A percentile compares a stretch with the other conserved stretches of the same genome.
Conservation (phyloP, 176 grass and related monocot genomes). For the Paspalum notatum region DNA sequence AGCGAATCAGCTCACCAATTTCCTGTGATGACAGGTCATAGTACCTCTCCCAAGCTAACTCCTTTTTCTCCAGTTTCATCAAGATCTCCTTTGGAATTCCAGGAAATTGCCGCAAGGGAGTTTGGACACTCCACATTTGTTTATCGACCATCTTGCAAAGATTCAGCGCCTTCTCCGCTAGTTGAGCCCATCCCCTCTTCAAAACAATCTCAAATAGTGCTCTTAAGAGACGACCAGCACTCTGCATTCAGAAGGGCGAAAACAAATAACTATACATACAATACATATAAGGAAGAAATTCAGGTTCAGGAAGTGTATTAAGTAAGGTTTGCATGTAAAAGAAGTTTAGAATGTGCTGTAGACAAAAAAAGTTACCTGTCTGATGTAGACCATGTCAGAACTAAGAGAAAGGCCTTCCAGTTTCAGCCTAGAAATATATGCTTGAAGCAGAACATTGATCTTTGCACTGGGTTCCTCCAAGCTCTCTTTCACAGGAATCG, state of each 20-base stretch:
- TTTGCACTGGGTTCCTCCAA: constrained; percentile 97
- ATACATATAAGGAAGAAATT: constrained; percentile 29
- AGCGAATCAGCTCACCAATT: constrained; percentile 92
- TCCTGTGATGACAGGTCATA: constrained; percentile 92
- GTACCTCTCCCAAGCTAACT: constrained; percentile 92
- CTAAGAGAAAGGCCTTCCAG: constrained; percentile 88
- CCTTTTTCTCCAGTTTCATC: constrained; percentile 97
- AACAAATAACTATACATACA: constrained; percentile 35
- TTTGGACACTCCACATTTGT: constrained; percentile 97
- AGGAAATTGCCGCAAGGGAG: constrained; percentile 81
- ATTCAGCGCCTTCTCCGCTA: constrained; percentile 92
- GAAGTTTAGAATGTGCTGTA: neutral
- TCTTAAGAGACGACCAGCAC: constrained; percentile 81
- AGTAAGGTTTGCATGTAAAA: constrained; percentile 23
- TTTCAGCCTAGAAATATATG: constrained; percentile 89
- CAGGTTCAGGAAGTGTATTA: constrained; percentile 7
- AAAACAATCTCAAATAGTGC: constrained; percentile 88
- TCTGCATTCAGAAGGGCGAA: constrained; percentile 55
- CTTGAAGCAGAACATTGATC: constrained; percentile 96
- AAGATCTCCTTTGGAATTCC: constrained; percentile 94
- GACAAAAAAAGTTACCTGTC: constrained; percentile 58
- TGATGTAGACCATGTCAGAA: constrained; percentile 95
- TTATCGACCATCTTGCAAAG: constrained; percentile 98
- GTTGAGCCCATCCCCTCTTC: constrained; percentile 94
- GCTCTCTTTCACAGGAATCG: constrained; percentile 98